These are phyloP conservation scores for Claviceps cyperi DNA, from an alignment of 2,329 filamentous ascomycete genomes.

Conservation along the genomic window DNA sequence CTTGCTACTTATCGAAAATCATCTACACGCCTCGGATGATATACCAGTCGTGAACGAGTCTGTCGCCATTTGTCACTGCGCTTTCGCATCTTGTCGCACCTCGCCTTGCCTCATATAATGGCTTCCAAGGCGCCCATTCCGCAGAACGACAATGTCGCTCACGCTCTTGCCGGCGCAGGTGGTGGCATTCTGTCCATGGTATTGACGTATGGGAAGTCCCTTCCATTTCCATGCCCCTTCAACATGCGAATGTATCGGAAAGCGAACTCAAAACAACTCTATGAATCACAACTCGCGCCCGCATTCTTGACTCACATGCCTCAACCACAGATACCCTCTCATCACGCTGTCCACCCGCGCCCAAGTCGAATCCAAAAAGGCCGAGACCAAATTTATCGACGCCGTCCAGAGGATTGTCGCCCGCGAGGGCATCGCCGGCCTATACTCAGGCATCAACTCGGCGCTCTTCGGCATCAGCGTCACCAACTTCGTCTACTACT, in stretches of 20 bases:
- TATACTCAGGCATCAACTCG: constrained; percentile 87
- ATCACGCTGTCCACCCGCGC: constrained; percentile 95
- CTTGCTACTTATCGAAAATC: too few species aligned
- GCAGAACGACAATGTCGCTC: constrained; percentile 92
- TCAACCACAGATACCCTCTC: constrained; percentile 60
- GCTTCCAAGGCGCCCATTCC: constrained; percentile 50
- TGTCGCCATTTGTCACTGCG: not conserved
- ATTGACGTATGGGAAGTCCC: constrained; percentile 52
- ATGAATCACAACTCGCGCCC: not conserved
- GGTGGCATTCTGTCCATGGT: constrained; percentile 93
- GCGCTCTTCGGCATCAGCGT: constrained; percentile 95
- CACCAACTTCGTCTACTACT: constrained; percentile 99
- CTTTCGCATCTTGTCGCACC: not conserved
- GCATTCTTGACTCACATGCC: not conserved
- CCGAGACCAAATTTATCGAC: constrained; percentile 68
- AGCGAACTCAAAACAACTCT: too few species aligned
- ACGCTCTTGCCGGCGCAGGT: constrained; percentile 83
- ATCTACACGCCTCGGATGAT: not conserved
- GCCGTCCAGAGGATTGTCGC: constrained; percentile 78
- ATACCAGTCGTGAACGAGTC: not conserved
- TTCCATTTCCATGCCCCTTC: not conserved
- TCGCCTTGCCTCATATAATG: constrained; percentile 10
- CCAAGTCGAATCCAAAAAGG: constrained; percentile 92
- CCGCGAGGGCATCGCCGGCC: constrained; percentile 74
- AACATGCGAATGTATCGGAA: not conserved